Evolutionary conservation across 176 grass and related monocot species (phyloP).

Genomic region (Eragrostis curvula): DNA sequence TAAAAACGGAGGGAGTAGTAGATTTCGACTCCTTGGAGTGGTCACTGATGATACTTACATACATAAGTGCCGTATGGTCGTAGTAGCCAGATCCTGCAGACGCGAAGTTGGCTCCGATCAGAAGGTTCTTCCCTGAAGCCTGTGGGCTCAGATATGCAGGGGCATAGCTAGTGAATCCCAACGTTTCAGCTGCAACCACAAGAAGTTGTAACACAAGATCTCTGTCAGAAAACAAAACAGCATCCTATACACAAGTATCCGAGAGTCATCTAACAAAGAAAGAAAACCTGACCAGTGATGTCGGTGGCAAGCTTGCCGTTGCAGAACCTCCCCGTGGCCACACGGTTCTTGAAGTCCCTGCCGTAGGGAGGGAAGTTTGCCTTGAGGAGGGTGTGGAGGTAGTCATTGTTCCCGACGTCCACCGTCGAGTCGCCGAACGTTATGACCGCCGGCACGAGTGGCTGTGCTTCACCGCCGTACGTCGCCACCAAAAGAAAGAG

Average conservation of each 20-base stretch:
- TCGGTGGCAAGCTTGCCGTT: conserved; percentile 94
- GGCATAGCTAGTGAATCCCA: conserved; percentile 77
- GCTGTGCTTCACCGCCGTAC: conserved; percentile 51
- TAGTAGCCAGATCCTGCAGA: conserved; percentile 94
- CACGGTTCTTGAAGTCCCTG: conserved; percentile 77
- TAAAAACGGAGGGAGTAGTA: too few relatives aligned
- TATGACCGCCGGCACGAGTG: conserved; percentile 78
- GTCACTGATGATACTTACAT: conserved; percentile 56
- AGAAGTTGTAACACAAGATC: background rate
- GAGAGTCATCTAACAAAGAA: background rate
- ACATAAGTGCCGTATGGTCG: conserved; percentile 72
- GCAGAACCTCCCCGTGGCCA: conserved; percentile 91
- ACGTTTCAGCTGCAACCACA: conserved; percentile 64
- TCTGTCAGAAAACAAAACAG: conserved; percentile 8
- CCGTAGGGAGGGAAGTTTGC: conserved; percentile 91
- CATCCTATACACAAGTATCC: background rate
- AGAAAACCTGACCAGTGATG: conserved; percentile 64
- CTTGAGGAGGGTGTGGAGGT: conserved; percentile 77
- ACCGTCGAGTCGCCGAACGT: conserved; percentile 91
- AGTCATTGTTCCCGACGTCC: conserved; percentile 95
- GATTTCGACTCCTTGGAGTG: background rate
- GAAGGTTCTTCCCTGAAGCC: conserved; percentile 82
- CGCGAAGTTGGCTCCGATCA: conserved; percentile 92
- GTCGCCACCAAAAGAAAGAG: conserved; percentile 42
- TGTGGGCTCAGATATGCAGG: conserved; percentile 86